Base-by-base conservation (phyloP, 768 basidiomycete genomes). In the Panaeolus cyanescens region DNA sequence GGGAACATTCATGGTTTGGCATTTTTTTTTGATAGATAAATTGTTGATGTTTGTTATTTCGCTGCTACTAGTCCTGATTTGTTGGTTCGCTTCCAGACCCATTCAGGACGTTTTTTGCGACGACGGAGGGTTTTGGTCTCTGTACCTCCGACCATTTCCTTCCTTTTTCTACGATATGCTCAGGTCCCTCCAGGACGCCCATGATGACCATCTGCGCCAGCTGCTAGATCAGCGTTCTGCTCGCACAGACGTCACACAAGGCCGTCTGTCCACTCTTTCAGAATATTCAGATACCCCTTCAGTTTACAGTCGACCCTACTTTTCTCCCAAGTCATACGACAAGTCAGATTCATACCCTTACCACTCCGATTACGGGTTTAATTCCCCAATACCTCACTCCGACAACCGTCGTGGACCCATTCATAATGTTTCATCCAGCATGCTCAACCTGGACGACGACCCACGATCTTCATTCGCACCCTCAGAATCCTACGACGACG, bases 241-340 rank as follows among this genome's bases (percentile, higher is more conserved):
- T 61, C 82, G 82, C 63, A 78, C 83, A n/a, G 79, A 80, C 71
- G 60, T 77, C 12, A 50, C 45, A 61, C 75, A 76, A 71, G 75
- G 74, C 71, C 83, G 80, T 55, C 81, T 82, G 67, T 82, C 85
- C 54, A 80, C 87, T 58, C 70, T 83, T 67, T 82, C 88, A 22
- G 81, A 88, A 64, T 80, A 80, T 60, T 79, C 85, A 40, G 88
- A 91, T 73, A 83, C 89, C 58, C 88, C 88, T 65, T 91, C 89
- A 54, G 76, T 89, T 65, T 90, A 91, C 71, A 88, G 83, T 70
- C 83, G 78, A 64, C 67, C 83, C 59, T 80, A 83, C 70, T 84
- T 84, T 70, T 86, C 87, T 33, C 85, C 87, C 28, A 76, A 73
- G 58, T 73, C 77, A 32, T 62, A 64, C 32, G 75, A 79, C 64